Percentiles rank a stretch among this genome's conserved stretches.
These are phyloP conservation scores for Colletotrichum zoysiae DNA, from an alignment of 2,329 filamentous ascomycete genomes.

Conservation along the genomic window DNA sequence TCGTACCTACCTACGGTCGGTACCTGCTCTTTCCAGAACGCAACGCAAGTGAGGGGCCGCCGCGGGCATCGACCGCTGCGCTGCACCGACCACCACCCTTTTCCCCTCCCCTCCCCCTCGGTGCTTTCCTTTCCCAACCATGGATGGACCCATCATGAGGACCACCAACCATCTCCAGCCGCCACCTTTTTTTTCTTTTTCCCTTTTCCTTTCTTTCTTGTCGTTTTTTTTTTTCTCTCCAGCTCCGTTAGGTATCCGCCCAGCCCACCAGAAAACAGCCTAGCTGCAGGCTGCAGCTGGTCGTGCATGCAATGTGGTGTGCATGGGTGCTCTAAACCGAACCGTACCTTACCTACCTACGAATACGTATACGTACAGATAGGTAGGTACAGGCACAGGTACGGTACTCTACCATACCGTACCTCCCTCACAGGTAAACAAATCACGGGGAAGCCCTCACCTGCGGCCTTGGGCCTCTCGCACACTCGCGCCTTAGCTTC, in stretches of 20 bases:
- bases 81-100: conserved; percentile 35
- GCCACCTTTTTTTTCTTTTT: conserved; percentile 7
- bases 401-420: background rate
- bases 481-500: conserved; percentile 9
- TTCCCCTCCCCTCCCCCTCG: conserved; percentile 8
- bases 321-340: conserved; percentile 1
- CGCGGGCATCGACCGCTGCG: conserved; percentile 11
- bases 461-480: conserved; percentile 12
- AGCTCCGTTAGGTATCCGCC: conserved; percentile 12
- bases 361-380: no score
- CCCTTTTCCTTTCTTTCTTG: background rate
- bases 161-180: conserved; percentile 21
- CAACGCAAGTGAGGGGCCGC: conserved; percentile 21
- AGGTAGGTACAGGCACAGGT: background rate
- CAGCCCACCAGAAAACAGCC: conserved; percentile 5
- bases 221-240: no score
- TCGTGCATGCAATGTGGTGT: conserved; percentile 17
- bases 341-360: background rate
- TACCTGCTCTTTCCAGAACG: conserved; percentile 22
- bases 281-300: conserved; percentile 18
- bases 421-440: conserved; percentile 5
- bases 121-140: conserved; percentile 22
- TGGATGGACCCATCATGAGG: conserved; percentile 7
- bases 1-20: no score
- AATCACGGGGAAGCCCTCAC: background rate